Conservation (phyloP, 768 basidiomycete species). For the Ramaria sp. region DNA sequence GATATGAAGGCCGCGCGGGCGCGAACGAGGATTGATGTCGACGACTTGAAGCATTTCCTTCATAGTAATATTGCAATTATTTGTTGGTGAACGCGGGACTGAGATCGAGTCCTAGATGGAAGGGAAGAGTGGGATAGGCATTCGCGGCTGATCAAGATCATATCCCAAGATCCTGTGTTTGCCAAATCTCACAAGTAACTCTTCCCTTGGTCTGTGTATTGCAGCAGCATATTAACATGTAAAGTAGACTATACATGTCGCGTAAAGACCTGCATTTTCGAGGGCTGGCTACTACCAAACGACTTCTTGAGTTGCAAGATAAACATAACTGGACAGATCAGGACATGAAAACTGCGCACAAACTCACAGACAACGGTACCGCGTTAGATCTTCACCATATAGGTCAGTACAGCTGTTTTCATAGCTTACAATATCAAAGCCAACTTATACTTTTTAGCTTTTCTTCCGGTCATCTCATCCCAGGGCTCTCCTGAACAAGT, state of each 20-base stretch:
- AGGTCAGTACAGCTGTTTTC: conserved; percentile 17
- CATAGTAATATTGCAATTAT: conserved; percentile 29
- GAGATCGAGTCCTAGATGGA: conserved; percentile 30
- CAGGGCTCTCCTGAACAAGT: conserved; percentile 49
- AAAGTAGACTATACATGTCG: conserved; percentile 40
- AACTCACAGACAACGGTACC: conserved; percentile 38
- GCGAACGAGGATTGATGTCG: conserved; percentile 31
- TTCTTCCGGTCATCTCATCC: conserved; percentile 54
- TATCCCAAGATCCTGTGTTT: conserved; percentile 47
- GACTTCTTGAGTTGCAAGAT: conserved; percentile 48
- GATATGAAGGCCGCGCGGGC: conserved; percentile 44
- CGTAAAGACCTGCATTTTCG: conserved; percentile 47
- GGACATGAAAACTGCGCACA: conserved; percentile 36
- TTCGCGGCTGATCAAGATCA: conserved; percentile 29
- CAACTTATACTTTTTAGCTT: conserved; percentile 26
- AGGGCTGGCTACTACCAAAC: conserved; percentile 41
- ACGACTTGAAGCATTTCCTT: conserved; percentile 35
- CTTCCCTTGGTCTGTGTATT: not conserved
- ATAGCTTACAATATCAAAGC: conserved; percentile 14
- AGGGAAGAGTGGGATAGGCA: conserved; percentile 38
- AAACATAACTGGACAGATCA: conserved; percentile 39
- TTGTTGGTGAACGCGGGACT: not conserved
- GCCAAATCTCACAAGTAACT: conserved; percentile 45
- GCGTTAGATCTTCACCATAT: conserved; percentile 34
- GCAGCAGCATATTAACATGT: not conserved